Conservation (phyloP, 768 basidiomycete species). For the Leccinum incarnatum region DNA sequence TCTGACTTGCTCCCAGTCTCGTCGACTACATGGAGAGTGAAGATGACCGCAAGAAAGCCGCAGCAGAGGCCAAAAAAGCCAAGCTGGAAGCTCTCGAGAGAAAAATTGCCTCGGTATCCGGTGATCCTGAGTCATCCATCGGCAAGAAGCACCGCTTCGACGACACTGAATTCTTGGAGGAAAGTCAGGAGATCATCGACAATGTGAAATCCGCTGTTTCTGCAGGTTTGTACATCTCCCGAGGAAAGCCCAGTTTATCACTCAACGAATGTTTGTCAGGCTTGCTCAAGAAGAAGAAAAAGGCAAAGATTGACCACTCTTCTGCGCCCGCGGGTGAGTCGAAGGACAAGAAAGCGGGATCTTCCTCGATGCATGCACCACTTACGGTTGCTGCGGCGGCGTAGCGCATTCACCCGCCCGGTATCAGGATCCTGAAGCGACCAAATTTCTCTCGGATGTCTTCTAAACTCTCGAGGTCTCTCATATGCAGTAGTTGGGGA, state of each 20-base stretch:
- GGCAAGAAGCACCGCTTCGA: conserved; percentile 90
- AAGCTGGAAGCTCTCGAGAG: conserved; percentile 86
- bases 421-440: neutral
- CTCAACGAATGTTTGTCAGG: conserved; percentile 41
- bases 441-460: neutral
- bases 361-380: conserved; percentile 1
- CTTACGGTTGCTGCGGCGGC: conserved; percentile 17
- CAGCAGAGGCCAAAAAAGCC: conserved; percentile 70
- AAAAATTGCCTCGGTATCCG: conserved; percentile 50
- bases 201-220: conserved; percentile 89
- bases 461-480: too few relatives aligned
- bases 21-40: conserved; percentile 85
- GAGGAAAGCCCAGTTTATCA: neutral
- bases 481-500: too few relatives aligned
- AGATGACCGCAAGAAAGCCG: conserved; percentile 75
- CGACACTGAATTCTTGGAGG: conserved; percentile 88
- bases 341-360: conserved; percentile 1
- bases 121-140: conserved; percentile 45
- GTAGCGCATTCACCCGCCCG: conserved; percentile 5
- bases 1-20: conserved; percentile 45
- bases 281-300: conserved; percentile 74
- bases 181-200: conserved; percentile 87
- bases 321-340: conserved; percentile 12
- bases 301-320: conserved; percentile 46
- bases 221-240: conserved; percentile 50